These are phyloP conservation scores for Paramecium primaurelia DNA, from an alignment of 73 alveolate genomes.

Conservation along the genomic window DNA sequence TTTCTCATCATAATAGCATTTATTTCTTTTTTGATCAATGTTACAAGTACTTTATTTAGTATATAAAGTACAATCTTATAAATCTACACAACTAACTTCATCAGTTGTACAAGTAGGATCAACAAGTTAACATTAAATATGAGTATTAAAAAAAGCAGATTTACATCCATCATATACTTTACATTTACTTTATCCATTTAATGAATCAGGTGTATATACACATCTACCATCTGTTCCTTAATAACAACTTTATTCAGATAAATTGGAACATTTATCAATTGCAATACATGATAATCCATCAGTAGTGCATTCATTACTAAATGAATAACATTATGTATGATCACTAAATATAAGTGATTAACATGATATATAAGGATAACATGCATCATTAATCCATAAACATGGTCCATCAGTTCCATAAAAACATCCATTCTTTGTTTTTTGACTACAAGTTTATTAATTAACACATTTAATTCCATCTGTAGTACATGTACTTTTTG, in stretches of 20 bases:
- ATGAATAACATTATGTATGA: background rate
- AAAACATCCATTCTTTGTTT: background rate
- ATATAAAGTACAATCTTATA: background rate
- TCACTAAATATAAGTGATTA: background rate
- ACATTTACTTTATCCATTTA: background rate
- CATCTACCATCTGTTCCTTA: slow-evolving; percentile 39
- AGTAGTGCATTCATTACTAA: slow-evolving; percentile 2
- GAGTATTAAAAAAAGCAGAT: background rate
- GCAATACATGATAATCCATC: background rate
- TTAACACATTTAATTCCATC: background rate
- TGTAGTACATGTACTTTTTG: background rate
- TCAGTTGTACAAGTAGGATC: slow-evolving; percentile 12
- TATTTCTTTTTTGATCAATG: background rate
- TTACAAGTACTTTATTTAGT: background rate
- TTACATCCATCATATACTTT: background rate
- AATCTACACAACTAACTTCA: background rate
- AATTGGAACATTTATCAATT: background rate
- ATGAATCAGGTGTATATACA: background rate
- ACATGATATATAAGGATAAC: slow-evolving; percentile 10
- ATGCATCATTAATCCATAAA: background rate
- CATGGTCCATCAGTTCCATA: slow-evolving; percentile 50
- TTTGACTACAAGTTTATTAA: background rate
- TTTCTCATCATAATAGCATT: background rate
- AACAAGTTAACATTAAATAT: background rate
- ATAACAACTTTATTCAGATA: background rate